Percentiles rank a stretch among this genome's conserved stretches.
These are phyloP conservation scores for Candida berthetii DNA, from an alignment of 805 yeast genomes.

Conservation along the genomic window DNA sequence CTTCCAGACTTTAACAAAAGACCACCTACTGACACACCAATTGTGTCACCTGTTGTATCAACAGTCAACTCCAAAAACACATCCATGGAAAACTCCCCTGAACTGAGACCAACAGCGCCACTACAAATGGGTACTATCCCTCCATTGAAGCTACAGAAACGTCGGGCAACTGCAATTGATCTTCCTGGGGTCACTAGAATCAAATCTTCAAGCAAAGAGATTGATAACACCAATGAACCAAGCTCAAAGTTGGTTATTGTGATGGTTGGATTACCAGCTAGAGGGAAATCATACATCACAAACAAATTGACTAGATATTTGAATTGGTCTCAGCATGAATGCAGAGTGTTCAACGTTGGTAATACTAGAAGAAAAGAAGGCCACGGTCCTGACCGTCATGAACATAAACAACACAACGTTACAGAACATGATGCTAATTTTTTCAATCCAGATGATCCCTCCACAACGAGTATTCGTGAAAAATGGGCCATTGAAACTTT, in stretches of 20 bases:
- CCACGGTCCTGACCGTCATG: conserved; percentile 43
- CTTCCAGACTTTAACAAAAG: conserved; percentile 60
- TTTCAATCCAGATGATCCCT: conserved; percentile 73
- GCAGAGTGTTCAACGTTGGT: conserved; percentile 91
- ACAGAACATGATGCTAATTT: conserved; percentile 71
- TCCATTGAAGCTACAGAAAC: conserved; percentile 25
- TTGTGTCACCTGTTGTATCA: conserved; percentile 41
- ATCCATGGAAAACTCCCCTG: conserved; percentile 25
- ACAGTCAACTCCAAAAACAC: conserved; percentile 17
- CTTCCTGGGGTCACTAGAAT: conserved; percentile 90
- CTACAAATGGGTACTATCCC: conserved; percentile 4
- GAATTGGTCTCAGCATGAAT: conserved; percentile 91
- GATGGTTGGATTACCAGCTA: conserved; percentile 94
- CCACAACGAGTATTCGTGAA: conserved; percentile 65
- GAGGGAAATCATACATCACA: conserved; percentile 92
- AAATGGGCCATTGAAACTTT: conserved; percentile 96
- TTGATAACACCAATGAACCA: conserved; percentile 42
- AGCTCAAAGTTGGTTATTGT: conserved; percentile 85
- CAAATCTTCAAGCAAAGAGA: conserved; percentile 56
- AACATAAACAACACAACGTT: conserved; percentile 2
- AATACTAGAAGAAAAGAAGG: conserved; percentile 82
- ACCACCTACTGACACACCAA: conserved; percentile 73
- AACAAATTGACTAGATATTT: conserved; percentile 85
- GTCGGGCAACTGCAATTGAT: conserved; percentile 79
- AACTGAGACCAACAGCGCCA: conserved; percentile 4